Conservation (phyloP, 306 rosid species). For the Cucumis cinereus region DNA sequence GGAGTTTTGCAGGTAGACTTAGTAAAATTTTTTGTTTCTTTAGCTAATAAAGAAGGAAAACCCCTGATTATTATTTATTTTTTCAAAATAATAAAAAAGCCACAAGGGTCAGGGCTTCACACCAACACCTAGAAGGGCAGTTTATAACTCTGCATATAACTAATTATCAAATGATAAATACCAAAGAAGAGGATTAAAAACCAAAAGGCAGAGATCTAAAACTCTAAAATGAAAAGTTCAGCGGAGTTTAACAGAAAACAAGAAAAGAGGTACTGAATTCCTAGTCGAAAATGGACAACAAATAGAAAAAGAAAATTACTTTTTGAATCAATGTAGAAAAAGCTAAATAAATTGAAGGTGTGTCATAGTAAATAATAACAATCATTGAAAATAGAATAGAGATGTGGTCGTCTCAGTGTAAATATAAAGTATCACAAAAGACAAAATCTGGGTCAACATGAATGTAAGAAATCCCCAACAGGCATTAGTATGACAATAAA, state of each 20-base stretch:
- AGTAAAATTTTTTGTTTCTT: no score
- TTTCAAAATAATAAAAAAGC: no score
- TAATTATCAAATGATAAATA: neutral
- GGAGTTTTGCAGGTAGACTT: no score
- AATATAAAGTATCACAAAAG: neutral
- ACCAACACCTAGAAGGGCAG: no score
- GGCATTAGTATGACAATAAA: neutral
- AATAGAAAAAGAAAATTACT: neutral
- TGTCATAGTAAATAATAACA: neutral
- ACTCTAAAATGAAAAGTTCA: neutral
- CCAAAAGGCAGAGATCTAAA: neutral
- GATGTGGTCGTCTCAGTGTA: neutral
- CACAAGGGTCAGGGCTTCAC: no score
- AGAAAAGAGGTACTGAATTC: neutral
- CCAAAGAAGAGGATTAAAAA: neutral
- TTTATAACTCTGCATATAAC: no score
- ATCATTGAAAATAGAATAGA: neutral
- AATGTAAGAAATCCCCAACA: neutral
- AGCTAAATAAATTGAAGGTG: neutral
- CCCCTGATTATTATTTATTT: no score
- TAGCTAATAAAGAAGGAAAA: no score
- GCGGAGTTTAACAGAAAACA: neutral
- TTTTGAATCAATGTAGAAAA: neutral
- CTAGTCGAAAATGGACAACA: neutral
- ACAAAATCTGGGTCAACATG: neutral